These are phyloP conservation scores for Cladosporium sp. DNA, from an alignment of 2,329 filamentous ascomycete genomes.

Conservation along the genomic window DNA sequence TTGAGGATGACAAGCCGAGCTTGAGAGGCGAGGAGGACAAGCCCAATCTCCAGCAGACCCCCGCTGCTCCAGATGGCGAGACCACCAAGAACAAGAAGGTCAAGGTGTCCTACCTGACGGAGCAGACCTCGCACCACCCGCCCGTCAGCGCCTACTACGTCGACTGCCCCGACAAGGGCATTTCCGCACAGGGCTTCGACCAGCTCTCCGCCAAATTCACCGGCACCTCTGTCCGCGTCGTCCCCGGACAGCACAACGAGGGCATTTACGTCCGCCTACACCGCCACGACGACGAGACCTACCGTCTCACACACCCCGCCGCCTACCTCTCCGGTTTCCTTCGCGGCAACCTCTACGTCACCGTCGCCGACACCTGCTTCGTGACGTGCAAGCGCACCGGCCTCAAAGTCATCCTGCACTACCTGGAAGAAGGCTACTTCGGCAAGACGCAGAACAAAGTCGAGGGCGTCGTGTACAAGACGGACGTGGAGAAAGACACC, in stretches of 20 bases:
- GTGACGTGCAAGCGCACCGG: conserved; percentile 84
- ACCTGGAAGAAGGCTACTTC: conserved; percentile 91
- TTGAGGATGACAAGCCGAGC: conserved; percentile 67
- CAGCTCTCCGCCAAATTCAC: conserved; percentile 98
- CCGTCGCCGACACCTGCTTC: conserved; percentile 82
- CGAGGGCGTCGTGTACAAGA: conserved; percentile 83
- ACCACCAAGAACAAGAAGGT: conserved; percentile 46
- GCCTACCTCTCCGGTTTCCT: conserved; percentile 85
- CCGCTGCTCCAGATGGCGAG: conserved; percentile 19
- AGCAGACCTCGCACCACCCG: conserved; percentile 96
- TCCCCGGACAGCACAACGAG: conserved; percentile 85
- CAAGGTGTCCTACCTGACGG: conserved; percentile 87
- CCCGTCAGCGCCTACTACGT: conserved; percentile 95
- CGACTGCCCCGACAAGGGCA: conserved; percentile 82
- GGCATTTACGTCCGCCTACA: conserved; percentile 90
- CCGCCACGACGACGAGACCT: conserved; percentile 76
- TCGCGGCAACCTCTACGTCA: conserved; percentile 79
- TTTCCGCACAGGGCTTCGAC: conserved; percentile 84
- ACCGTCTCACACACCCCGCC: conserved; percentile 91
- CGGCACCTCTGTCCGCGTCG: conserved; percentile 85
- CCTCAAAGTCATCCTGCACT: conserved; percentile 86
- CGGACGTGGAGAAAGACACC: conserved; percentile 79
- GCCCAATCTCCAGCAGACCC: conserved; percentile 15
- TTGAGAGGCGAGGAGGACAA: conserved; percentile 34
- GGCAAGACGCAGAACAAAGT: conserved; percentile 87